phyloP scores from a whole-genome alignment of 345 rosid species.

The Hibiscus trionum region DNA sequence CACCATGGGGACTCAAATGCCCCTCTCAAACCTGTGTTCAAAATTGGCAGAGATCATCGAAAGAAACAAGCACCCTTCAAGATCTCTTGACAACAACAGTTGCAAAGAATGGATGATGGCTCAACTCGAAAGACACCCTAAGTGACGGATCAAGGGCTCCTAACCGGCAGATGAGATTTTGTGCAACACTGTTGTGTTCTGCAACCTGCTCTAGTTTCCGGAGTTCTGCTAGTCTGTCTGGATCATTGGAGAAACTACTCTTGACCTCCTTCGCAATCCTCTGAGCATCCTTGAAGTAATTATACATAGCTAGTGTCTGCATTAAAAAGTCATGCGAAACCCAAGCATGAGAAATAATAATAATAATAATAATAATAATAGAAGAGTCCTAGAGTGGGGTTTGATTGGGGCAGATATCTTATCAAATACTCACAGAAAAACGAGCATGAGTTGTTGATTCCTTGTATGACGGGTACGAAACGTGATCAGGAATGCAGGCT shows the following conservation, averaged over 20 bases:
- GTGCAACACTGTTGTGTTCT: slow-evolving; percentile 77
- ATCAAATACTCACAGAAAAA: slow-evolving; percentile 57
- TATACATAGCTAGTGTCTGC: slow-evolving; percentile 49
- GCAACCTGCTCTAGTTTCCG: slow-evolving; percentile 80
- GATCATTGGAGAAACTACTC: slow-evolving; percentile 58
- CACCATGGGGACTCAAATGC: slow-evolving; percentile 13
- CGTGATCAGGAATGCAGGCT: slow-evolving; percentile 76
- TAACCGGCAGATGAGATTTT: slow-evolving; percentile 48
- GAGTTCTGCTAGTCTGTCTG: slow-evolving; percentile 68
- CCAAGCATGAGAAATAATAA: background rate
- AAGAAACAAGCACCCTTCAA: slow-evolving; percentile 23
- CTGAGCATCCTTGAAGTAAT: slow-evolving; percentile 84
- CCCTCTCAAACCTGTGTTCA: slow-evolving; percentile 16
- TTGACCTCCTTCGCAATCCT: slow-evolving; percentile 74
- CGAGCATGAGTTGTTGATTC: slow-evolving; percentile 65
- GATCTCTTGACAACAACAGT: slow-evolving; percentile 83
- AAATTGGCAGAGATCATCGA: slow-evolving; percentile 26
- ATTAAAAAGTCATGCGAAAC: background rate
- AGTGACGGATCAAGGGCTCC: slow-evolving; percentile 65
- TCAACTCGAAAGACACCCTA: slow-evolving; percentile 75
- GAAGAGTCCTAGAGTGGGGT: background rate
- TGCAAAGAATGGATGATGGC: slow-evolving; percentile 82
- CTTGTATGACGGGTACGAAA: slow-evolving; percentile 58
- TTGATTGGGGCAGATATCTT: background rate
- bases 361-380: too few species aligned